Percentiles rank a stretch among this genome's conserved stretches.
Conservation (phyloP, 176 grass and related monocot species). For the Microstegium vimineum region DNA sequence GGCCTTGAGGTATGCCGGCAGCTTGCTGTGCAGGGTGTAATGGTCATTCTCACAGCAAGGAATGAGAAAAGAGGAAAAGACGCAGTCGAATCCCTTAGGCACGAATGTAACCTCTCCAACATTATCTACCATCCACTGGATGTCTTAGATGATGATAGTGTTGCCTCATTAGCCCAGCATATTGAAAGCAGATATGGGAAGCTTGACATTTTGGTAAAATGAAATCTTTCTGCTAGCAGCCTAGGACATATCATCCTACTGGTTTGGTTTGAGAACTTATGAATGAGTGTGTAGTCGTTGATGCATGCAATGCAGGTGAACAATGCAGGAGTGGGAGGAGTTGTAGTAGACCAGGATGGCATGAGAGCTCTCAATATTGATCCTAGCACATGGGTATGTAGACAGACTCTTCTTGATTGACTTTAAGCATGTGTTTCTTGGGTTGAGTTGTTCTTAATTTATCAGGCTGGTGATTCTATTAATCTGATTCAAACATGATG, state of each 20-base stretch:
- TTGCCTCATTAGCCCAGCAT: constrained; percentile 33
- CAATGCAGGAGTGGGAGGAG: constrained; percentile 47
- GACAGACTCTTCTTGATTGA: not conserved
- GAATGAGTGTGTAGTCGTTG: not conserved
- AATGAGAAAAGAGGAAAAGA: constrained; percentile 46
- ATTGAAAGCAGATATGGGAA: constrained; percentile 41
- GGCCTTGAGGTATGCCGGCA: not conserved
- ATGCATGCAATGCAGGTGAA: constrained; percentile 61
- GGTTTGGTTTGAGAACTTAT: not conserved
- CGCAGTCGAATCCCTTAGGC: constrained; percentile 31
- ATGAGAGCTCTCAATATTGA: constrained; percentile 55
- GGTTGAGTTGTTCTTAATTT: not conserved
- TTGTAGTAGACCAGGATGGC: constrained; percentile 33
- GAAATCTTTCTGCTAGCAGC: not conserved
- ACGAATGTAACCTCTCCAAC: constrained; percentile 27
- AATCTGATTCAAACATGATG: too few relatives aligned
- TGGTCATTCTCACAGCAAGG: constrained; percentile 61
- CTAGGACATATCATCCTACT: not conserved
- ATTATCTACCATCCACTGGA: constrained; percentile 62
- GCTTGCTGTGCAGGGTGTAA: constrained; percentile 32
- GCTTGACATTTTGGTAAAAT: constrained; percentile 64
- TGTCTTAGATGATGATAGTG: constrained; percentile 36
- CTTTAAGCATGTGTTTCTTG: not conserved
- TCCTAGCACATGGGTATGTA: constrained; percentile 37
- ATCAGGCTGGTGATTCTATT: too few relatives aligned